These are phyloP conservation scores for Rutstroemia sp. DNA, from an alignment of 2,329 filamentous ascomycete species.

Conservation along the genomic window DNA sequence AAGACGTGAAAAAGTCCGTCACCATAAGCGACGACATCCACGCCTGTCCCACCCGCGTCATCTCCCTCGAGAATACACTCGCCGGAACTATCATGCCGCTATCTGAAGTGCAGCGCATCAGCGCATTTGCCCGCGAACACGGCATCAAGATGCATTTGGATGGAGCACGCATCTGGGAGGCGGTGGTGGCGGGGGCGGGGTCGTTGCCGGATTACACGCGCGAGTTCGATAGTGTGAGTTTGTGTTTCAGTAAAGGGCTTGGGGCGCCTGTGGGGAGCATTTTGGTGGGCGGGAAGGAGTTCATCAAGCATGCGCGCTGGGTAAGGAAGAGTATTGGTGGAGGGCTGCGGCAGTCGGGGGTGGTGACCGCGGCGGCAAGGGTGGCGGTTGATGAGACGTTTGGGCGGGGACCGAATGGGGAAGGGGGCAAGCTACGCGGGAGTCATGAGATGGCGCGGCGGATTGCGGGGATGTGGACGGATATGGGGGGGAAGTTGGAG, in stretches of 20 bases:
- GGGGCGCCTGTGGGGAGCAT: constrained; percentile 76
- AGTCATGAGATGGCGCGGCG: constrained; percentile 56
- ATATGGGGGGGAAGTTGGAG: constrained; percentile 51
- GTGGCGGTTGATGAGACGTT: constrained; percentile 78
- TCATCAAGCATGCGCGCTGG: constrained; percentile 61
- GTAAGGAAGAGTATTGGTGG: constrained; percentile 76
- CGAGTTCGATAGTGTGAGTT: constrained; percentile 64
- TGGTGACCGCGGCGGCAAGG: constrained; percentile 67
- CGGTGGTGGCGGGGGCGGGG: constrained; percentile 62
- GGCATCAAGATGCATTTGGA: constrained; percentile 68
- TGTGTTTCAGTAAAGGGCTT: constrained; percentile 78
- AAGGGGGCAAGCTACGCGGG: constrained; percentile 53
- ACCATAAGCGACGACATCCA: constrained; percentile 65
- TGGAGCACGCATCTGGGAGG: constrained; percentile 77
- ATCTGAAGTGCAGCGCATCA: constrained; percentile 60
- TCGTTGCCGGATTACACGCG: constrained; percentile 58
- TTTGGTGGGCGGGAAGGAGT: constrained; percentile 51
- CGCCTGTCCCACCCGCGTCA: constrained; percentile 69
- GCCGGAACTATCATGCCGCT: constrained; percentile 74
- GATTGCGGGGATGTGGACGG: constrained; percentile 54
- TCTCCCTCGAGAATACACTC: constrained; percentile 81
- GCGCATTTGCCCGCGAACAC: constrained; percentile 57
- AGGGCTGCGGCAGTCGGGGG: constrained; percentile 67
- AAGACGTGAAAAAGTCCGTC: constrained; percentile 60
- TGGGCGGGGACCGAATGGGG: constrained; percentile 44